Conservation (phyloP, 352 stramenopile species). For the Globisporangium orthogonon region DNA sequence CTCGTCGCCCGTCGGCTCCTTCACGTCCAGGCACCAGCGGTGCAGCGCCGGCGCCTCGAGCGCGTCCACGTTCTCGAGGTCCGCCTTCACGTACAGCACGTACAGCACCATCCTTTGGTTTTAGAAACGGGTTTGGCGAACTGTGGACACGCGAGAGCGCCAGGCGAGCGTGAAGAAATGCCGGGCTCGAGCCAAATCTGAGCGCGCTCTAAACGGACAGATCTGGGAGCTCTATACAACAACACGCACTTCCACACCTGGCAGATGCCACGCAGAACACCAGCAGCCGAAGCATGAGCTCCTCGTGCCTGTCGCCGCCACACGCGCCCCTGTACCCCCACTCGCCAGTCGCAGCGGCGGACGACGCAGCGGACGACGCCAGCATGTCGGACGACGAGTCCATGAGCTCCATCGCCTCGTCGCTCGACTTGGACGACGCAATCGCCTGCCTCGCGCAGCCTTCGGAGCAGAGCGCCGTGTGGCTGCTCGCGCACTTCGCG, state of each 20-base stretch:
- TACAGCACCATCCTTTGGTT: conserved; percentile 63
- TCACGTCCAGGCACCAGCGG: conserved; percentile 83
- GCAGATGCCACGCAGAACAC: too few relatives aligned
- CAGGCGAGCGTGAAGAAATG: conserved; percentile 8
- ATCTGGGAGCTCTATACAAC: too few relatives aligned
- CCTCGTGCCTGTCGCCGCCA: background rate
- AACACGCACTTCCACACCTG: too few relatives aligned
- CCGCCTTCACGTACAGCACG: conserved; percentile 84
- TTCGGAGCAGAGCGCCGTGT: conserved; percentile 16
- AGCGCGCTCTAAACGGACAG: too few relatives aligned
- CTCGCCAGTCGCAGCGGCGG: background rate
- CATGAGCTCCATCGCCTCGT: conserved; percentile 42
- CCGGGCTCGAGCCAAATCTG: too few relatives aligned
- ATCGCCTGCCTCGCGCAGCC: background rate
- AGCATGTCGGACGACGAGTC: conserved; percentile 59
- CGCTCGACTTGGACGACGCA: conserved; percentile 24
- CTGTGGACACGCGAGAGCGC: too few relatives aligned
- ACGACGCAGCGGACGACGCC: conserved; percentile 17
- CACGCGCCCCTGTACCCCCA: too few relatives aligned
- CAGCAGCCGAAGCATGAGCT: conserved; percentile 3
- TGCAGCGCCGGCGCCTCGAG: conserved; percentile 58
- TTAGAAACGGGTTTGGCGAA: too few relatives aligned
- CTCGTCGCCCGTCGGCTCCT: conserved; percentile 74
- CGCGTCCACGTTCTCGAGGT: conserved; percentile 83
- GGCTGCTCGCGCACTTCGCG: conserved; percentile 41